These are phyloP conservation scores for Cordyceps cicadae DNA, from an alignment of 2,329 filamentous ascomycete species.

Conservation along the genomic window DNA sequence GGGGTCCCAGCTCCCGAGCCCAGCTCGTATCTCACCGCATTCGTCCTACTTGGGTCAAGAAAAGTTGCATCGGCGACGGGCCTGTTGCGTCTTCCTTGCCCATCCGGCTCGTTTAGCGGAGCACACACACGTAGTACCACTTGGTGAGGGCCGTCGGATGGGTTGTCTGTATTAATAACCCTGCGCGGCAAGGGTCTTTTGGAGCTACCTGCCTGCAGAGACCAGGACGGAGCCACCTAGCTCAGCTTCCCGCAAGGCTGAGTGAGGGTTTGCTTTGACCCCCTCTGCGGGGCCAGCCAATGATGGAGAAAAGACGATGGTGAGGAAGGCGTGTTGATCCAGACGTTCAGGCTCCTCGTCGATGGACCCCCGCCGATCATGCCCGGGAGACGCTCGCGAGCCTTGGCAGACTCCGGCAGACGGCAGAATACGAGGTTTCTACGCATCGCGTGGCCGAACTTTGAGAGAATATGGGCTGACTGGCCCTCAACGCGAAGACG, in stretches of 20 bases:
- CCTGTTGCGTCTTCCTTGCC: not conserved
- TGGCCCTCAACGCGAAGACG: not conserved
- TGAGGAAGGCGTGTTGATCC: not conserved
- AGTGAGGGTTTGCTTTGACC: not conserved
- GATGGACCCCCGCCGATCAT: not conserved
- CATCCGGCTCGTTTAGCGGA: not conserved
- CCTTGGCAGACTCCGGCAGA: not conserved
- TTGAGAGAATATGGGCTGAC: not conserved
- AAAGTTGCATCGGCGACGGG: not conserved
- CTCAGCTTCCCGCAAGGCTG: conserved; percentile 1
- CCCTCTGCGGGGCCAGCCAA: not conserved
- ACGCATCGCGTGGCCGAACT: not conserved
- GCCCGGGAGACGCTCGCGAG: not conserved
- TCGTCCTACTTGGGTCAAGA: too few species aligned
- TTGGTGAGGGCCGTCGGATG: not conserved
- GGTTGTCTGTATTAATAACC: not conserved
- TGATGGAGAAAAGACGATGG: not conserved
- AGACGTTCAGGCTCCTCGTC: too few species aligned
- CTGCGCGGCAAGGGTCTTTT: not conserved
- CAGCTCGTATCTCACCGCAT: not conserved
- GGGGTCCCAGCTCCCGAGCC: not conserved
- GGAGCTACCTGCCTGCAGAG: too few species aligned
- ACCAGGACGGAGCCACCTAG: too few species aligned
- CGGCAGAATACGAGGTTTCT: conserved; percentile 1
- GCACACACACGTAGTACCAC: not conserved